A percentile compares a stretch with the other conserved stretches of the same genome.
Conservation (phyloP, 169 alveolate species). For the Cyclospora cayetanensis region DNA sequence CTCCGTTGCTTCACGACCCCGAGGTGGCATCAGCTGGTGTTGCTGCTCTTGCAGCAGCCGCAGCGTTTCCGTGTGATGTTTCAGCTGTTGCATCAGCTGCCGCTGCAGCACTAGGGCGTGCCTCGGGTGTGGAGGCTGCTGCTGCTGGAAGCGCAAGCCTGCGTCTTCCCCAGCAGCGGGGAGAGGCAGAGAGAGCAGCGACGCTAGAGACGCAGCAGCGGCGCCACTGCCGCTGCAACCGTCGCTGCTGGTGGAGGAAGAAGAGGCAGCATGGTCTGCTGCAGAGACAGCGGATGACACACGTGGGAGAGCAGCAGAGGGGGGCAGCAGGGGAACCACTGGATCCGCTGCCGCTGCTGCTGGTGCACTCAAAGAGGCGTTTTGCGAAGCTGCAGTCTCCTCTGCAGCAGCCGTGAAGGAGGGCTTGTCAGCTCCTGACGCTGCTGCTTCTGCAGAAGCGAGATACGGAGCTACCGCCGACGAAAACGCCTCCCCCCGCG, state of each 20-base stretch:
- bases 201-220: neutral
- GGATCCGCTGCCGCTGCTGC: conserved; percentile 12
- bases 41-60: conserved; percentile 24
- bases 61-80: neutral
- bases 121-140: neutral
- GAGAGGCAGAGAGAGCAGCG: neutral
- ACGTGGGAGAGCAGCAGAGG: neutral
- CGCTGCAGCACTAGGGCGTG: neutral
- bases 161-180: conserved; percentile 8
- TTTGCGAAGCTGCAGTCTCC: neutral
- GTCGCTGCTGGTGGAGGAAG: neutral
- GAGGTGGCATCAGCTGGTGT: neutral
- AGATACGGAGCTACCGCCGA: neutral
- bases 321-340: neutral
- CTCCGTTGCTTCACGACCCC: neutral
- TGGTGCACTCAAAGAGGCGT: neutral
- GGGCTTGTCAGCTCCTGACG: neutral
- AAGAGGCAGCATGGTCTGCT: too few relatives aligned
- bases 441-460: neutral
- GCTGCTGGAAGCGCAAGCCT: neutral
- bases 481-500: neutral
- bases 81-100: conserved; percentile 10
- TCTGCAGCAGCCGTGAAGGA: neutral
- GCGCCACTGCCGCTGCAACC: neutral
- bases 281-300: neutral